Base-by-base conservation (phyloP, 345 rosid species). In the Laguncularia racemosa region DNA sequence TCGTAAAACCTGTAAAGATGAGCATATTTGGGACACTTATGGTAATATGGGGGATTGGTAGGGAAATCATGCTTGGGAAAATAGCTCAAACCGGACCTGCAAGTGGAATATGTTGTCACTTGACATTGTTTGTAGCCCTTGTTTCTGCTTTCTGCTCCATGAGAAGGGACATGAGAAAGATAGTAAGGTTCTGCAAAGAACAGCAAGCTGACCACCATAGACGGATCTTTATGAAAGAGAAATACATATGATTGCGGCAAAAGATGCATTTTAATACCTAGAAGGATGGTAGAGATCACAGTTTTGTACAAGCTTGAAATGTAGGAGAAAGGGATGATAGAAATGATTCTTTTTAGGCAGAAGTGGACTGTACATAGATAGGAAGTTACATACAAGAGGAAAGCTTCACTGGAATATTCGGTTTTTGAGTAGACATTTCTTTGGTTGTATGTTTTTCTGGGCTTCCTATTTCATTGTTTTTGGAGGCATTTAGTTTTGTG, bases 11-110 rank as follows among this genome's bases (percentile, higher is more conserved):
- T 12, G 84, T 72, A 2, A 78, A 93, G 53, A 63, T 86, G 59
- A 80, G 85, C 75, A 78, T 86, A 12, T 70, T 80, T 46, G 95
- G 93, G 48, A 71, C 76, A 19, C 77, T 84, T 55, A 71, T 89
- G 38, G 69, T 82, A 12, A 48, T 58, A 23, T 86, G 93, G 93
- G 96, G 96, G 13, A 76, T 80, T 61, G 21, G 56, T 13, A 67
- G 73, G 58, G 89, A 84, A 64, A 62, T 62, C 56, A 51, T 79
- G 47, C 56, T 73, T 9, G 46, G 50, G 33, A 77, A 68, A 44
- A 44, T 64, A 4, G 63, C 60, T 54, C 28, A 28, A 43, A 13
- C 28, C 56, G n/a, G 40, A 33, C 44, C 56, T 21, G 16, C 10
- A 47, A 71, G 52, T 69, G 51, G 69, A 11, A 48, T 62, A 51